Evolutionary conservation across 1,284 basidiomycete species (phyloP).

Genomic region (Melampsora larici-populina): DNA sequence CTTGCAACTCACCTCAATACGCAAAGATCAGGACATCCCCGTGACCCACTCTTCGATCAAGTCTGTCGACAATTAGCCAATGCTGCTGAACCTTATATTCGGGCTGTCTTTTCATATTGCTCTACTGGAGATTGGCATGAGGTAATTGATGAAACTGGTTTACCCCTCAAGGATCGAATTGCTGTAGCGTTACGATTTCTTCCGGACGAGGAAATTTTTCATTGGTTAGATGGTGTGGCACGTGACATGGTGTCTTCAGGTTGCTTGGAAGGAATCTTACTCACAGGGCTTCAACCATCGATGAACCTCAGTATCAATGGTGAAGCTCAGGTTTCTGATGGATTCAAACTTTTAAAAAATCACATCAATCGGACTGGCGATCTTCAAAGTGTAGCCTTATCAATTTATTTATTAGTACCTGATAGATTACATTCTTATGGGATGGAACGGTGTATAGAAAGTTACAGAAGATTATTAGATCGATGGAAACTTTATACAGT

Average conservation of each 20-base stretch:
- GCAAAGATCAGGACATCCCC: slow-evolving; percentile 44
- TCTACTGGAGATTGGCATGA: slow-evolving; percentile 76
- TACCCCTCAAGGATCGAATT: slow-evolving; percentile 78
- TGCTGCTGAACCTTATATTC: slow-evolving; percentile 75
- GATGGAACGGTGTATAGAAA: slow-evolving; percentile 70
- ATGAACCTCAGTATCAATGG: slow-evolving; percentile 24
- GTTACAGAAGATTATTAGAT: slow-evolving; percentile 77
- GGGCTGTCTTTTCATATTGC: slow-evolving; percentile 73
- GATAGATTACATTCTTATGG: not conserved
- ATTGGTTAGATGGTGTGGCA: slow-evolving; percentile 6
- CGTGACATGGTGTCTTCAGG: slow-evolving; percentile 57
- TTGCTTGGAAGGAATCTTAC: slow-evolving; percentile 49
- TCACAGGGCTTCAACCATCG: not conserved
- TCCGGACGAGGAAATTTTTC: slow-evolving; percentile 68
- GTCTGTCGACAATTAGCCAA: slow-evolving; percentile 48
- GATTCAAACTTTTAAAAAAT: slow-evolving; percentile 69
- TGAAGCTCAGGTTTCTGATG: slow-evolving; percentile 60
- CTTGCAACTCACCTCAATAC: slow-evolving; percentile 49
- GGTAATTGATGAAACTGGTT: slow-evolving; percentile 73
- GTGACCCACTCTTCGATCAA: slow-evolving; percentile 46
- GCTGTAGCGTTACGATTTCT: slow-evolving; percentile 82
- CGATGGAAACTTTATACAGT: slow-evolving; percentile 73
- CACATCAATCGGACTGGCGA: slow-evolving; percentile 80
- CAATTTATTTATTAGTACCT: slow-evolving; percentile 59
- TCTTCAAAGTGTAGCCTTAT: slow-evolving; percentile 76